Percentiles rank a stretch among this genome's conserved stretches.
Conservation (phyloP, 2,329 filamentous ascomycete genomes). For the Dactylellina leptospora region DNA sequence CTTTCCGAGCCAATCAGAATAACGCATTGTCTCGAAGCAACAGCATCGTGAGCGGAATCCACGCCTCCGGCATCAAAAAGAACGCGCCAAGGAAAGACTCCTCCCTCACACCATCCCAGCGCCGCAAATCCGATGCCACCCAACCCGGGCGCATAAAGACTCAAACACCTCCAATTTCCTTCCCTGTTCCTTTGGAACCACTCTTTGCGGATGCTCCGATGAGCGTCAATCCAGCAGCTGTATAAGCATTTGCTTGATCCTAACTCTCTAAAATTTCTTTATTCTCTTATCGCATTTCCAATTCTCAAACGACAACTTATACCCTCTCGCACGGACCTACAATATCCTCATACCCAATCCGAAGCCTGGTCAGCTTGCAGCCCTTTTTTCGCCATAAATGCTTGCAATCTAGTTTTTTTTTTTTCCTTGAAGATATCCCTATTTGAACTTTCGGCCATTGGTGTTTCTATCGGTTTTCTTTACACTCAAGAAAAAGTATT, state of each 20-base stretch:
- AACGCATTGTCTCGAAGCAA: slow-evolving; percentile 44
- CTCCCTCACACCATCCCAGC: slow-evolving; percentile 50
- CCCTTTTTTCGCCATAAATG: slow-evolving; percentile 21
- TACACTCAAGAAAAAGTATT: slow-evolving; percentile 26
- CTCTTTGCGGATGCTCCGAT: slow-evolving; percentile 41
- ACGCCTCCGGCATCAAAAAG: slow-evolving; percentile 43
- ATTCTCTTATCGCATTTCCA: too few species aligned
- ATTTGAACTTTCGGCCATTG: slow-evolving; percentile 7
- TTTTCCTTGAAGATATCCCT: slow-evolving; percentile 38
- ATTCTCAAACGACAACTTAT: not conserved
- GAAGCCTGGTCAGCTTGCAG: slow-evolving; percentile 4
- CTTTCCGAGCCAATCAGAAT: slow-evolving; percentile 49
- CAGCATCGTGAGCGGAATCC: slow-evolving; percentile 39
- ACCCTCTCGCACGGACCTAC: not conserved
- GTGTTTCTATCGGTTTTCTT: slow-evolving; percentile 1
- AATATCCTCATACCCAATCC: not conserved
- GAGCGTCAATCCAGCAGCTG: slow-evolving; percentile 24
- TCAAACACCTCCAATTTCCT: slow-evolving; percentile 21
- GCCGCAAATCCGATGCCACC: slow-evolving; percentile 49
- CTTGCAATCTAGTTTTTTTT: slow-evolving; percentile 15
- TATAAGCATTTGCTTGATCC: slow-evolving; percentile 19
- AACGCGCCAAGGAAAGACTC: slow-evolving; percentile 49
- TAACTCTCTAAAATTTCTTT: not conserved
- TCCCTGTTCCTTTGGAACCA: slow-evolving; percentile 39
- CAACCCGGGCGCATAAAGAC: slow-evolving; percentile 32